Evolutionary conservation across 2,329 filamentous ascomycete genomes (phyloP), one percentile per base, ranked within the genome.

Genomic region (Trichoderma oligosporum): DNA sequence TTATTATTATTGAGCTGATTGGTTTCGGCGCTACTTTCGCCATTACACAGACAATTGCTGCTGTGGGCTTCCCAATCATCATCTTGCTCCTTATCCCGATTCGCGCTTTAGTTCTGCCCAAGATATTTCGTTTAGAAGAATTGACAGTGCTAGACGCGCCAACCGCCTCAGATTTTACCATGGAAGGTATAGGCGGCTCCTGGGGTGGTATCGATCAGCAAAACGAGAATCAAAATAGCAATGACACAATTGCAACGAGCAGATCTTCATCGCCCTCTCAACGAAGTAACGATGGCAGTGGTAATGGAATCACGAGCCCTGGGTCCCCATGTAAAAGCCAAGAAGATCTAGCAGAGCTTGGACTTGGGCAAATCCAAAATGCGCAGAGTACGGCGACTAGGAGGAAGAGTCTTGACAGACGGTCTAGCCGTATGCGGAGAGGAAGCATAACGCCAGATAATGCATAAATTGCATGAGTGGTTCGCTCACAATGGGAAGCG

Each of bases 31-130:
- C 85, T 20, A 93, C 89, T 0, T 91, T 93, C 69, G 88, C 89
- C 59, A 89, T 92, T 65, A 91, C 89, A 0, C 86, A 93, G 73
- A 92, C 89, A 0, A 86, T 92, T 48, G 89, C 88, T 2, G 89
- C 89, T 2, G 88, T 93, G 9, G 89, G 89, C 0, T 93, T 92
- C 63, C 89, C 89, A 7, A 79, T 91, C 33, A 81, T 90, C 61
- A 90, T 91, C 65, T 72, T 91, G 46, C 71, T 83, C 14, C 75
- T 91, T 4, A 85, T 91, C 22, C 88, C 88, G 0, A 71, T 85
- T 2, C 79, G 88, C 7, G 82, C 85, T 1, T 74, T 83, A 59
- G 60, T 90, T 5, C 74, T 91, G 62, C 87, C 87, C 1, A 73
- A 73, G 31, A 77, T 82, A 68, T 86, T 91, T 63, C 77, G 75